Base-by-base conservation (phyloP, 225 moss, liverwort and hornwort genomes). In the Takakia lepidozioides region DNA sequence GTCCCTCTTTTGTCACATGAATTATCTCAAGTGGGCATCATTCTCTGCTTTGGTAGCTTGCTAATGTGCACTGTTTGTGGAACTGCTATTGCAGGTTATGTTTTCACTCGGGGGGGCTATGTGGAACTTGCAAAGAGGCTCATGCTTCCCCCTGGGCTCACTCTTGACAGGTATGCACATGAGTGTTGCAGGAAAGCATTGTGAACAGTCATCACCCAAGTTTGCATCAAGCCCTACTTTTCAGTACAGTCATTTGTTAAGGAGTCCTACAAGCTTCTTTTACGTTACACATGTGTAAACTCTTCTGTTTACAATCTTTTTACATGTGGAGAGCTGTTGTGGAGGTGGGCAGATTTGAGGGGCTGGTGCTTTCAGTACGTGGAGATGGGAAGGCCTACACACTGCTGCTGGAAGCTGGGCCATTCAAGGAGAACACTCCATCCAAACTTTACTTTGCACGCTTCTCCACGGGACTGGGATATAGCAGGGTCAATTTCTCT, bases 111-210 rank as follows among this genome's bases (percentile, higher is more conserved):
- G 41, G 86, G 91, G 52, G 86, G 86, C 8, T 92, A 92, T 74
- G 91, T 87, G 68, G 91, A 92, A 69, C 62, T 92, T 11, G 78
- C 61, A 19, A 92, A 84, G 75, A 78, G 66, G 55, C 45, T 87
- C 23, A 38, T 66, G 21, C 56, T 92, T 39, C 86, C 91, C 35
- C 84, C 84, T n/a, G 86, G 91, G 29, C 67, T 81, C 34, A 92
- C 86, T n/a, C 78, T 92, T 19, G 91, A 92, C 64, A 92, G 91
- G 91, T 92, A 58, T 49, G 48, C n/a, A n/a, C n/a, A n/a, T n/a
- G n/a, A n/a, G n/a, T n/a, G n/a, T n/a, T n/a, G n/a, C n/a, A n/a
- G n/a, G n/a, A n/a, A n/a, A n/a, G n/a, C n/a, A n/a, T n/a, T n/a
- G n/a, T n/a, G n/a, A n/a, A n/a, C n/a, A n/a, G n/a, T n/a, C n/a